phyloP scores from a whole-genome alignment of 345 rosid genomes.

The Limnanthes douglasii region DNA sequence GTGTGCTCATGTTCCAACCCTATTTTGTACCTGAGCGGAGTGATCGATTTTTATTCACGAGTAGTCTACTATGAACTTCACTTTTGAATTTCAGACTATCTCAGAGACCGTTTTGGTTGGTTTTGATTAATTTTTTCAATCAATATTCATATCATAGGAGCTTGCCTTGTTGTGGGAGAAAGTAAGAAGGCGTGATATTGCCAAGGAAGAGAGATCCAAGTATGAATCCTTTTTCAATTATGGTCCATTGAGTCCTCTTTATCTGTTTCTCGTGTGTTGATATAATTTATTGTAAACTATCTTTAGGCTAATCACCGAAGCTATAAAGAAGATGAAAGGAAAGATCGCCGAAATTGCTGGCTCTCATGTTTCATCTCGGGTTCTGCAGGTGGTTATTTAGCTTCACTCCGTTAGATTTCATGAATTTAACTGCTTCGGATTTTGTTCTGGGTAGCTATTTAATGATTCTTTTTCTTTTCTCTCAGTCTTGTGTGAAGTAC shows the following conservation, averaged over 20 bases:
- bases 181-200: constrained; percentile 81
- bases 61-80: too few relatives aligned
- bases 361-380: constrained; percentile 82
- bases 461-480: constrained; percentile 6
- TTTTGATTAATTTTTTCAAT: too few relatives aligned
- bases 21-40: too few relatives aligned
- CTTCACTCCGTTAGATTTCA: background rate
- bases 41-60: too few relatives aligned
- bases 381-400: constrained; percentile 53
- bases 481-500: constrained; percentile 67
- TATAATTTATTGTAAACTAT: constrained; percentile 3
- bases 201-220: constrained; percentile 76
- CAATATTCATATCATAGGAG: constrained; percentile 64
- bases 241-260: background rate
- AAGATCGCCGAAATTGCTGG: constrained; percentile 81
- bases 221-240: constrained; percentile 14
- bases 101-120: too few relatives aligned
- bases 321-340: constrained; percentile 72
- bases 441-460: background rate
- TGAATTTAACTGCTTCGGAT: background rate
- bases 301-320: constrained; percentile 54
- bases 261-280: background rate
- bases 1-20: too few relatives aligned
- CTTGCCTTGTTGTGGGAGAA: constrained; percentile 84
- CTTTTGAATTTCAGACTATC: too few relatives aligned